Base-by-base conservation (phyloP, 1,284 basidiomycete species). In the Leccinum pallidistipes region DNA sequence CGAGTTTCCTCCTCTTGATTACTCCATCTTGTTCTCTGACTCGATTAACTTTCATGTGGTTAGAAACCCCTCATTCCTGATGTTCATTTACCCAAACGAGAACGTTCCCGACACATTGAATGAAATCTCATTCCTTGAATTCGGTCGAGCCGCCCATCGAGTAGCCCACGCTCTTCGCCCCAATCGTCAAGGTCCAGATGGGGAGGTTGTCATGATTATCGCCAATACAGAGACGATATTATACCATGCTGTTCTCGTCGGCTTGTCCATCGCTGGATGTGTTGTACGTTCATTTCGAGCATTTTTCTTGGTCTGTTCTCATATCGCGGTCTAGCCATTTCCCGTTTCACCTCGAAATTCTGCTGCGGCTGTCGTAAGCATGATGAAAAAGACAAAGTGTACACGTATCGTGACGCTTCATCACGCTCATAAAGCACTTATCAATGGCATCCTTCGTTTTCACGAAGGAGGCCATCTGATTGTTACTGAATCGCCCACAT, bases 331-430 rank as follows among this genome's bases (percentile, higher is more conserved):
- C 34, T 36, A 36, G 34, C 34, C 34, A 36, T 14, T 36, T 36
- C 34, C 34, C 12, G 34, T 36, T 40, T 40, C 38, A 36, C 34
- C 38, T 40, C 38, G 38, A 40, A 40, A 40, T n/a, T 40, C 38
- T 40, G 16, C 38, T n/a, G 14, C 16, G 38, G 38, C 34, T 36
- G 34, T 36, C 34, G 34, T 36, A 36, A 7, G 14, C 34, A 36
- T 78, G 51, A 68, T 79, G 55, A 61, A 60, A 24, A 70, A 68
- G 55, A 72, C 69, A 1, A 61, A 64, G 2, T 78, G 77, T 32
- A 63, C 68, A 16, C 70, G 69, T 77, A 36, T 36, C 24, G 38
- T 75, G 1, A 69, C 77, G 2, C 71, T 77, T 3, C 45, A 55
- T 18, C 65, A 65, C 5, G 68, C 64, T 8, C 68, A 77, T n/a